phyloP scores from a whole-genome alignment of 78 protist species.

The Dictyostelium firmibasis region DNA sequence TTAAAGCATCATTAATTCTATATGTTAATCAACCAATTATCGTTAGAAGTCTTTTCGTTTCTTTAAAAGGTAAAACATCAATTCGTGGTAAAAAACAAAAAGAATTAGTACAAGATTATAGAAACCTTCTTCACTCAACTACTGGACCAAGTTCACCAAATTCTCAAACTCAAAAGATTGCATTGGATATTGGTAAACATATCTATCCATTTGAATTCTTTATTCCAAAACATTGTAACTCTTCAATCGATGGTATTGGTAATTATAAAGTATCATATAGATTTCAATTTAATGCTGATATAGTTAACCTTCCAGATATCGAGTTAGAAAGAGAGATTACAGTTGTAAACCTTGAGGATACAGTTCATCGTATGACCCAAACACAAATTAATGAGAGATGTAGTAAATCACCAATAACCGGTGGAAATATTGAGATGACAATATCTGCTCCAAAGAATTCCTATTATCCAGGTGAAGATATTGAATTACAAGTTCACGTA shows the following conservation, averaged over 20 bases:
- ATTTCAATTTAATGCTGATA: constrained; percentile 36
- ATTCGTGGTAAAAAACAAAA: neutral
- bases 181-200: constrained; percentile 31
- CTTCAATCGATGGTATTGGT: neutral
- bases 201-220: constrained; percentile 47
- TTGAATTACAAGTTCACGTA: constrained; percentile 1
- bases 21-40: constrained; percentile 17
- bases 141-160: neutral
- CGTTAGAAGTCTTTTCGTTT: constrained; percentile 5
- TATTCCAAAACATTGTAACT: constrained; percentile 37
- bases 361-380: neutral
- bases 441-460: neutral
- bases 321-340: neutral
- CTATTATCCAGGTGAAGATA: constrained; percentile 43
- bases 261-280: neutral
- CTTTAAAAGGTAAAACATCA: constrained; percentile 15
- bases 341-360: constrained; percentile 43
- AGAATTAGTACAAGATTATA: neutral
- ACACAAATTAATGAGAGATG: neutral
- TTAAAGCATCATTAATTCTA: neutral
- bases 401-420: constrained; percentile 28
- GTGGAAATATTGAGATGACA: neutral
- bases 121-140: neutral
- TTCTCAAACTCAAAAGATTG: neutral
- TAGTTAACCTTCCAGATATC: constrained; percentile 19